Evolutionary conservation across 441 rosid species (phyloP).

Genomic region (Gossypium trilobum): DNA sequence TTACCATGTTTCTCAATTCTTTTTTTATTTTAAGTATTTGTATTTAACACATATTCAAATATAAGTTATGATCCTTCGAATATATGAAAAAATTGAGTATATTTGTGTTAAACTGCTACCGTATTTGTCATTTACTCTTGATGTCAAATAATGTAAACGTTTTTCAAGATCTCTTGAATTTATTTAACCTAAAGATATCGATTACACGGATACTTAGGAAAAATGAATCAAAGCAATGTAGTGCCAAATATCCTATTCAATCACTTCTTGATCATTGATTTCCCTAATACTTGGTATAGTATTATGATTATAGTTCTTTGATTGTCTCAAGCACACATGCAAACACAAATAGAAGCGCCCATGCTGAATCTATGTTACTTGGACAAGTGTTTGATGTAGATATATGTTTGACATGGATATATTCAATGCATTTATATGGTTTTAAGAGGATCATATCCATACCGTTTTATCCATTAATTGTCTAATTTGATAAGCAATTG

Average conservation of each 20-base stretch:
- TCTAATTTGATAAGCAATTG: conserved; percentile 13
- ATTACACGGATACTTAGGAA: no score
- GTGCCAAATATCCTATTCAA: background rate
- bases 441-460: background rate
- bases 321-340: background rate
- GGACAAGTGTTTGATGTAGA: no score
- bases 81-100: background rate
- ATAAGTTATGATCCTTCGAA: background rate
- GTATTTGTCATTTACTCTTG: background rate
- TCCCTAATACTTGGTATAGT: background rate
- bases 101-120: no score
- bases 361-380: background rate
- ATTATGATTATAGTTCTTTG: background rate
- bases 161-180: no score
- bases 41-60: background rate
- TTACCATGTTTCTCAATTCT: background rate
- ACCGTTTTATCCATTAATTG: background rate
- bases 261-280: background rate
- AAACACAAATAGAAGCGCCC: background rate
- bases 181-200: no score
- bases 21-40: background rate
- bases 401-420: no score
- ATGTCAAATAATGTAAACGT: background rate
- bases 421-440: no score
- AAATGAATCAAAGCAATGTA: no score